phyloP scores from a whole-genome alignment of 257 asterid species.

The Penstemon eatonii region DNA sequence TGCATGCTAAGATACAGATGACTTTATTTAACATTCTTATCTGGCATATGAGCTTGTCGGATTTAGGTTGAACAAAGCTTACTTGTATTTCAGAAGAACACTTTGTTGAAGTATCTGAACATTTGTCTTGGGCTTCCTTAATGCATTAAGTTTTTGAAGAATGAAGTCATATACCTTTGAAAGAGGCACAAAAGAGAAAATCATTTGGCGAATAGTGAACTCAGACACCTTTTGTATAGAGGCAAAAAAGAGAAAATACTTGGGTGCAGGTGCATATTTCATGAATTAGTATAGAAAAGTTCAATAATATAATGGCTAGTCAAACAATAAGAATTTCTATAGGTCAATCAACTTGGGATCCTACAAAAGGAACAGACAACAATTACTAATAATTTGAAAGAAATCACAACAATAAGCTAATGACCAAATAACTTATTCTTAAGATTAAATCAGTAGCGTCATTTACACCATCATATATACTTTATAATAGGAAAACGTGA shows the following conservation, averaged over 20 bases:
- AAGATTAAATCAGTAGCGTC: slow-evolving; percentile 8
- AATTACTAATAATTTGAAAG: slow-evolving; percentile 2
- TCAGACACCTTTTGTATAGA: slow-evolving; percentile 67
- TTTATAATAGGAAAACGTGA: neutral
- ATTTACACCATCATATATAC: neutral
- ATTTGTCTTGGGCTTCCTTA: slow-evolving; percentile 98
- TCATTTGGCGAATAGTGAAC: slow-evolving; percentile 56
- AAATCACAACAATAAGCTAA: slow-evolving; percentile 15
- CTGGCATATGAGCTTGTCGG: slow-evolving; percentile 14
- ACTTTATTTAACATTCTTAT: neutral
- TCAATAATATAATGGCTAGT: slow-evolving; percentile 21
- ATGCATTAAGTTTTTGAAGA: slow-evolving; percentile 86
- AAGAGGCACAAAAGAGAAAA: slow-evolving; percentile 30
- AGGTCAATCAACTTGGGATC: slow-evolving; percentile 21
- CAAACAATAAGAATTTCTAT: slow-evolving; percentile 19
- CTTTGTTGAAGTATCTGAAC: slow-evolving; percentile 99
- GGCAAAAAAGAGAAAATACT: slow-evolving; percentile 27
- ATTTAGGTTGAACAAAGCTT: slow-evolving; percentile 38
- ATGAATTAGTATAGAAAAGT: slow-evolving; percentile 20
- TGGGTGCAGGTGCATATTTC: slow-evolving; percentile 21
- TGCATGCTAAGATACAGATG: no score
- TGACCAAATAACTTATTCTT: slow-evolving; percentile 2
- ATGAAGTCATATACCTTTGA: slow-evolving; percentile 85
- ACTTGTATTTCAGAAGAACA: slow-evolving; percentile 97
- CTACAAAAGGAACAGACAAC: slow-evolving; percentile 7